Base-by-base conservation (phyloP, 768 basidiomycete species). In the Dioszegia hungarica region DNA sequence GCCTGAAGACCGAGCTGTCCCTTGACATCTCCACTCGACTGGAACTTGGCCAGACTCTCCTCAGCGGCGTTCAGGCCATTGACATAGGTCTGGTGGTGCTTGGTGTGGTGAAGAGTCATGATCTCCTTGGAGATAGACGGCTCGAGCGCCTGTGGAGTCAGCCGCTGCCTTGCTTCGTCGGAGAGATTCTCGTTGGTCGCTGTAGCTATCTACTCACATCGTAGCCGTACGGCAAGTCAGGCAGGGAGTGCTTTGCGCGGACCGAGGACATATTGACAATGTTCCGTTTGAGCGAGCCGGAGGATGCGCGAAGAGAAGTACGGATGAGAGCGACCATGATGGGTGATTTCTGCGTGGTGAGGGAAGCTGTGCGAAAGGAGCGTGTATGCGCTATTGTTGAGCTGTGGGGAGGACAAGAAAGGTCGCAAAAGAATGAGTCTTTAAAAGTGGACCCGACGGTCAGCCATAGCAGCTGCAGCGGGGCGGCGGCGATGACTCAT, bases 41-140 rank as follows among this genome's bases (percentile, higher is more conserved):
- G 41, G 50, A 75, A 60, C 65, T 83, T 83, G 44, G 84, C 80
- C 73, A 91, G 89, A 0, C 82, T 81, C 60, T 81, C 79, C 79
- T 94, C 91, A 17, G 91, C 92, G 31, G 88, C 85, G 78, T 94
- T 97, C 75, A 97, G 83, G 1, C 86, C 87, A 68, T 84, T 93
- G 53, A 94, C 89, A 69, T 95, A 95, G 52, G 90, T 86, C 81
- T 92, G 90, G 73, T 97, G 92, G 75, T 97, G 92, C 81, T 92
- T 93, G 61, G 81, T 84, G 81, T 97, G 92, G 79, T 97, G 92
- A 48, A 94, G 87, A 55, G 80, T 82, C 92, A 94, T 97, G 79
- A 95, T 97, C 79, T 93, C 83, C 74, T 81, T 73, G 33, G 84
- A 88, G 80, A 97, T 94, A 79, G 84, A 86, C n/a, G 92, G 92